Base-by-base conservation (phyloP, 2,329 filamentous ascomycete genomes). In the Remersonia thermophila region DNA sequence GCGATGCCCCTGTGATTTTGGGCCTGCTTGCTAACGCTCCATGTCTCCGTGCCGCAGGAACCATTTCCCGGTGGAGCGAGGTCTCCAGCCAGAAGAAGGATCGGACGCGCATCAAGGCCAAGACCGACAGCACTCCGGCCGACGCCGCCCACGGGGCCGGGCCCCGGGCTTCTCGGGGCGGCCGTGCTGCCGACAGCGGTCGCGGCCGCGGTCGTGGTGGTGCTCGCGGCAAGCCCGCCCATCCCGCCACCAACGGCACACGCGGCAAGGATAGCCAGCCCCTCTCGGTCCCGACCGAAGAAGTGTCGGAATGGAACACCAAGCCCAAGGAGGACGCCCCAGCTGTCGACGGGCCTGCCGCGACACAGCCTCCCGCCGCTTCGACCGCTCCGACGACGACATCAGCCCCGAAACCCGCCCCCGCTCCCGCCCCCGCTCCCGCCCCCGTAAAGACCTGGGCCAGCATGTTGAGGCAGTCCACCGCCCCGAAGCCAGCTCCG, bases 41-140 rank as follows among this genome's bases (percentile, higher is more conserved):
- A 23, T 23, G 5, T 23, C 5, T 23, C 20, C 38, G 29, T 32
- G 29, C 33, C 40, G 20, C 53, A 86, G 83, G 83, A 53, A 73
- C 75, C 47, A 80, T 87, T 52, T 78, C 83, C 46, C 82, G 86
- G 65, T 91, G 85, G 75, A 79, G 78, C 50, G 82, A 89, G 58
- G 83, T 91, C 48, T 80, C 80, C 49, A 23, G 9, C 20, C 83
- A 83, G 69, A 80, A 80, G 66, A 87, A 86, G 67, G 75, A 81
- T 50, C 67, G 73, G 47, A 63, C 77, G 51, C 77, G 78, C 59
- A 70, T 78, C 48, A 89, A 87, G 71, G 66, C 69, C 43, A 81
- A 82, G 60, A 75, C 83, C 37, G 59, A 70, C 38, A 49, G 67
- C 44, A 61, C 67, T 41, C 52, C 61, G 37, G 59, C 62, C 45